A percentile compares a stretch with the other conserved stretches of the same genome.
phyloP scores from a whole-genome alignment of 306 rosid species.

The Rosa persica region DNA sequence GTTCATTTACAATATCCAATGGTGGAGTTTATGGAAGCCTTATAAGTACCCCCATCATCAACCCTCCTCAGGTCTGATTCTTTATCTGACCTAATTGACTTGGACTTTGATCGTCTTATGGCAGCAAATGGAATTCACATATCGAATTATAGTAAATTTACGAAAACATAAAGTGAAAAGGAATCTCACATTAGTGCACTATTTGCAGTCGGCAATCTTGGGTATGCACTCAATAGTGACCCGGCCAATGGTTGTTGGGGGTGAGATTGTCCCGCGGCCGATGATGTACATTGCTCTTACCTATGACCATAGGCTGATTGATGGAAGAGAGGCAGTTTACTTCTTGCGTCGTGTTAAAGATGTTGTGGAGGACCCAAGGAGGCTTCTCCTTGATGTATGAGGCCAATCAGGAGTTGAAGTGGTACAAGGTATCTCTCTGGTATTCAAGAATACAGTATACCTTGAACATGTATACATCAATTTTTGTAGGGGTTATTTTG shows the following conservation, averaged over 20 bases:
- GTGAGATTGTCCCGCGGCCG: slow-evolving; percentile 66
- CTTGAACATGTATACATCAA: slow-evolving; percentile 32
- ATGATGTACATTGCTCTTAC: slow-evolving; percentile 80
- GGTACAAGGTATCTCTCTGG: slow-evolving; percentile 15
- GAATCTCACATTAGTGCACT: background rate
- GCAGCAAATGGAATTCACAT: background rate
- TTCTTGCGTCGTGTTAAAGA: slow-evolving; percentile 81
- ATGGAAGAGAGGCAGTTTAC: slow-evolving; percentile 92
- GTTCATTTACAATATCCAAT: slow-evolving; percentile 77
- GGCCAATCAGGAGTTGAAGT: slow-evolving; percentile 11
- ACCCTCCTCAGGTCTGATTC: slow-evolving; percentile 75
- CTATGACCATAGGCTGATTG: slow-evolving; percentile 81
- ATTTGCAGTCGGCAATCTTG: slow-evolving; percentile 75
- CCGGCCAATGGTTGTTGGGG: slow-evolving; percentile 73
- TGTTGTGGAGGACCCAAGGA: slow-evolving; percentile 69
- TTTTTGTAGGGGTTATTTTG: slow-evolving; percentile 28
- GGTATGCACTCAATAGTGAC: slow-evolving; percentile 86
- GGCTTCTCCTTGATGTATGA: slow-evolving; percentile 76
- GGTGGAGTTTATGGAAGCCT: slow-evolving; percentile 91
- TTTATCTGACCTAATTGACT: slow-evolving; percentile 5
- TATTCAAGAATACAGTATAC: background rate
- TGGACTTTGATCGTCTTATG: background rate
- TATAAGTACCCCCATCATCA: slow-evolving; percentile 81
- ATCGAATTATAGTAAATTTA: background rate
- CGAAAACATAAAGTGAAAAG: background rate